These are phyloP conservation scores for Phoma sp. DNA, from an alignment of 2,329 filamentous ascomycete species.

Conservation along the genomic window DNA sequence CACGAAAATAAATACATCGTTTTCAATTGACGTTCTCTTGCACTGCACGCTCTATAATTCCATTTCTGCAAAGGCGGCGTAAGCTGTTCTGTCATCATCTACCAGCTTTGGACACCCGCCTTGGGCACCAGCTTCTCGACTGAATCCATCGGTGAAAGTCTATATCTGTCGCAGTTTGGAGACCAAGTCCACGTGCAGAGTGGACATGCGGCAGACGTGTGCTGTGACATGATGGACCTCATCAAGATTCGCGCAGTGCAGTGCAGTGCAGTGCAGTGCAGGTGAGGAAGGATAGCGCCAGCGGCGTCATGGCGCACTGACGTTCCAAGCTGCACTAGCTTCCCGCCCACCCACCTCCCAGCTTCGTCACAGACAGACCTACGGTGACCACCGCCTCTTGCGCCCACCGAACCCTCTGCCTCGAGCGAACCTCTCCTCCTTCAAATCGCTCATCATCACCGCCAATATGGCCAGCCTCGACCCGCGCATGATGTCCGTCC, in stretches of 20 bases:
- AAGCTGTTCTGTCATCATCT: too few species aligned
- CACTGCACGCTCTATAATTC: too few species aligned
- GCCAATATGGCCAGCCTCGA: conserved; percentile 50
- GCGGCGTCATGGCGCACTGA: conserved; percentile 15
- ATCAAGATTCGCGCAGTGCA: background rate
- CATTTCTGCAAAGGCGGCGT: too few species aligned
- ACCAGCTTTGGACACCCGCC: too few species aligned
- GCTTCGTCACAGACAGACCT: conserved; percentile 26
- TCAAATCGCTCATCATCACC: conserved; percentile 29
- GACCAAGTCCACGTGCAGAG: too few species aligned
- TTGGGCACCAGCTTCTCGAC: too few species aligned
- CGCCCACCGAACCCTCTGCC: conserved; percentile 14
- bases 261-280: background rate
- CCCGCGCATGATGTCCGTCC: conserved; percentile 63
- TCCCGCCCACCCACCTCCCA: conserved; percentile 37
- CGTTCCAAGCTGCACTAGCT: conserved; percentile 15
- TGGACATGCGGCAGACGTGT: background rate
- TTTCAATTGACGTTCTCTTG: too few species aligned
- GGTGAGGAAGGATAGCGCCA: conserved; percentile 1
- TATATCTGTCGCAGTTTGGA: too few species aligned
- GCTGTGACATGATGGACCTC: background rate
- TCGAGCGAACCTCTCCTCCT: conserved; percentile 26
- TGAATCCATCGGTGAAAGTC: too few species aligned
- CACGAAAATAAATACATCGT: too few species aligned
- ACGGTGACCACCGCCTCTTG: conserved; percentile 27